Evolutionary conservation across 441 rosid species (phyloP), one percentile per base, ranked within the genome.

Genomic region (Populus hybrid): DNA sequence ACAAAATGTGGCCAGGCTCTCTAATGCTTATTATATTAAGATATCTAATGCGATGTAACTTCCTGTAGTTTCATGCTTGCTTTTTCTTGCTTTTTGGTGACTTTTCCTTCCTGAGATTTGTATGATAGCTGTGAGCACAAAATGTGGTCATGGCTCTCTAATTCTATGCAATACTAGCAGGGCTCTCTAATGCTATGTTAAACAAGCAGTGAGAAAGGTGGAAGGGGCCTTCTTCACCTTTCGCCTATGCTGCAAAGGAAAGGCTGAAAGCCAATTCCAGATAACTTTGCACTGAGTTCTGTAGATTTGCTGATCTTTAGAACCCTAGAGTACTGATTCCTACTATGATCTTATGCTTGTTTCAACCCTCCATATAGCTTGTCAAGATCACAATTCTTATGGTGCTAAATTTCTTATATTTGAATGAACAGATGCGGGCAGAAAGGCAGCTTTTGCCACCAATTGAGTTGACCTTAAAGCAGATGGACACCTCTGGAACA

Each of bases 401-500:
- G 34, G n/a, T 57, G 35, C 74, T 81, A 67, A 76, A 35, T 12
- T 21, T 20, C 40, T 70, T 23, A 23, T 26, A 14, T 71, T 84
- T 81, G 69, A 67, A 68, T 79, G 75, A 65, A 53, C 93, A 96
- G 98, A 86, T 83, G 75, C 85, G 98, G 46, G 93, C 90, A 77
- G 92, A 89, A 83, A 85, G 83, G 71, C 89, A 84, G 70, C 86
- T 94, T 67, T 88, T 98, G 91, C 86, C 84, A 71, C 95, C 91
- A 83, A 90, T 94, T 74, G 90, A 94, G 71, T 89, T 90, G 26
- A 90, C 91, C 67, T 78, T 90, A 79, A 93, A 94, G 87, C 98
- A 89, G 86, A 90, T 93, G 75, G 98, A 93, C 79, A 86, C 90
- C 79, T 91, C 97, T 70, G 89, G 94, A 83, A 96, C 96, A 35